These are phyloP conservation scores for Podaxis mareebaensis DNA, from an alignment of 768 basidiomycete genomes.

Conservation along the genomic window DNA sequence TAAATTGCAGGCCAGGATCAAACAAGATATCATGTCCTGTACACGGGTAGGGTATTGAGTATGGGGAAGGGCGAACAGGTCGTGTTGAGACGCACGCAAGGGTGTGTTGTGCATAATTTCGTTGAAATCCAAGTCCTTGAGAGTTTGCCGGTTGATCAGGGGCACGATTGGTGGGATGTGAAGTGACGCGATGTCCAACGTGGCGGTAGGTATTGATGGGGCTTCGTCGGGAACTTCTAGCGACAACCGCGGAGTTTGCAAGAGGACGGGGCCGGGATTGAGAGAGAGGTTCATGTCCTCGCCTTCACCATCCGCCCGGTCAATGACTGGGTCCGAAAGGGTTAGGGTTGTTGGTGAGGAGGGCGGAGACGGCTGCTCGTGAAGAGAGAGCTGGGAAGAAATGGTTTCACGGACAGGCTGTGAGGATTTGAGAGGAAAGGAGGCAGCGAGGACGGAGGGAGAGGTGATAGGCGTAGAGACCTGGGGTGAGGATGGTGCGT, in stretches of 20 bases:
- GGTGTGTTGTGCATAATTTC: conserved; percentile 88
- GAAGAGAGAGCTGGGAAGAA: conserved; percentile 22
- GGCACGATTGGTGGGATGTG: conserved; percentile 72
- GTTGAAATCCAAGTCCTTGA: conserved; percentile 83
- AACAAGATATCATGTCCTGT: conserved; percentile 89
- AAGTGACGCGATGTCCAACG: conserved; percentile 46
- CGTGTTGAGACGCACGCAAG: conserved; percentile 63
- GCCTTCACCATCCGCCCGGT: conserved; percentile 40
- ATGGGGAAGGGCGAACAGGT: conserved; percentile 15
- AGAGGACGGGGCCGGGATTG: conserved; percentile 41
- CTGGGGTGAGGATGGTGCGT: conserved; percentile 30
- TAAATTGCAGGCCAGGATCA: conserved; percentile 81
- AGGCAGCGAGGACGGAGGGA: conserved; percentile 23
- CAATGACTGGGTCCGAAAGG: conserved; percentile 28
- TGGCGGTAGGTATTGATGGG: conserved; percentile 32
- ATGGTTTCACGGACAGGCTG: not conserved
- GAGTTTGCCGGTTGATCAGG: conserved; percentile 78
- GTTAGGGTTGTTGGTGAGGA: conserved; percentile 20
- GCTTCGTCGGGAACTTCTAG: conserved; percentile 6
- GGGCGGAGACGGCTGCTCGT: conserved; percentile 10
- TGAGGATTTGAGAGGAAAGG: conserved; percentile 15
- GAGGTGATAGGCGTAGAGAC: conserved; percentile 33
- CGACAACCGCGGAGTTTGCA: conserved; percentile 33
- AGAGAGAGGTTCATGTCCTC: conserved; percentile 49
- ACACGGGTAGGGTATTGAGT: conserved; percentile 19